A percentile compares a stretch with the other conserved stretches of the same genome.
phyloP scores from a whole-genome alignment of 83 land plant genomes.

The Larix sibirica region DNA sequence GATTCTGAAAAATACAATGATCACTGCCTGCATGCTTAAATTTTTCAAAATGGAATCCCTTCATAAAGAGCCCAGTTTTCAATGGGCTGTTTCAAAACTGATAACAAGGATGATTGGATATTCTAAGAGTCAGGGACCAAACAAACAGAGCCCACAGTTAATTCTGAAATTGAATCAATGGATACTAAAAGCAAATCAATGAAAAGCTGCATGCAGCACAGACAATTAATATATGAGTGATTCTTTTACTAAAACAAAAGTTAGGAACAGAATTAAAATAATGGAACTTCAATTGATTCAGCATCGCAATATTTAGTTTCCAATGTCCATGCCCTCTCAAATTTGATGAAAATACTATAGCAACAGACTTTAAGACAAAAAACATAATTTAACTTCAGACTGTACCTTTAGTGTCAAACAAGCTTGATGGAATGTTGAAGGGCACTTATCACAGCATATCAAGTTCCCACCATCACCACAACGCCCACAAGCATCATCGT shows the following conservation, averaged over 20 bases:
- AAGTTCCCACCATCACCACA: slow-evolving; percentile 91
- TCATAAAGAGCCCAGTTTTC: background rate
- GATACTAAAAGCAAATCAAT: background rate
- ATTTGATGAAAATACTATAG: slow-evolving; percentile 50
- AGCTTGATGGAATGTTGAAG: slow-evolving; percentile 74
- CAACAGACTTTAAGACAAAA: slow-evolving; percentile 45
- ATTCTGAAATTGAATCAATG: too few relatives aligned
- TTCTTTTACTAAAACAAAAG: background rate
- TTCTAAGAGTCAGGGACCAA: background rate
- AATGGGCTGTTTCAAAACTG: background rate
- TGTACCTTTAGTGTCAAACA: slow-evolving; percentile 73
- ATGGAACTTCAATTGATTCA: slow-evolving; percentile 2
- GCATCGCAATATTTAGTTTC: background rate
- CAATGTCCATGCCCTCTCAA: background rate
- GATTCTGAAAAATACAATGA: too few relatives aligned
- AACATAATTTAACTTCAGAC: slow-evolving; percentile 69
- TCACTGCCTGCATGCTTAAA: too few relatives aligned
- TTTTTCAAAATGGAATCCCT: background rate
- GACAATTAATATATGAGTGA: background rate
- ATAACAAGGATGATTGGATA: background rate
- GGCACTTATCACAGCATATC: slow-evolving; percentile 83
- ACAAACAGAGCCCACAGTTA: too few relatives aligned
- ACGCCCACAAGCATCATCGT: slow-evolving; percentile 77
- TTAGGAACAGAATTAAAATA: background rate
- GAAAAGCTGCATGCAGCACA: background rate